Base-by-base conservation (phyloP, 306 rosid species). In the Geum urbanum region DNA sequence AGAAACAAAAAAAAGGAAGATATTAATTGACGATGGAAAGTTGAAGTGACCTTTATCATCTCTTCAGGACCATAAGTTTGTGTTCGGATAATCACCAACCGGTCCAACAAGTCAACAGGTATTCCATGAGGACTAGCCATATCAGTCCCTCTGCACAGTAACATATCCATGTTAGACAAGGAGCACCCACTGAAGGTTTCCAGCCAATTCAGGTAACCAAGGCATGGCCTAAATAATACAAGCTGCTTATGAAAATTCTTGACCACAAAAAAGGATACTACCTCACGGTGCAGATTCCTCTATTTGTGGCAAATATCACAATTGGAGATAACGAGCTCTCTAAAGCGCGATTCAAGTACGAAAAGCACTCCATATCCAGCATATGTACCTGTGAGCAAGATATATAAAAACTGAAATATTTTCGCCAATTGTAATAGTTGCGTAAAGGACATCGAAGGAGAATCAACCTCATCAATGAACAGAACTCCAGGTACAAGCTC, bases 401-500 rank as follows among this genome's bases (percentile, higher is more conserved):
- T 67, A 32, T 56, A 35, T n/a, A 40, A 61, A 67, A 11, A 7
- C 54, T n/a, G 6, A 73, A 65, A 66, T 52, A 73, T 67, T 32
- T 72, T 9, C 18, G 67, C 27, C 41, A 70, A 32, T 58, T 14
- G 41, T 20, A 72, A 66, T 73, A 57, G 62, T 48, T 12, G 41
- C 14, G 18, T 39, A 39, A 39, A 76, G 63, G 35, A 44, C 52
- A 8, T 41, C 1, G 32, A 41, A 53, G 24, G 46, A n/a, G 50
- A 55, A 47, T 62, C 66, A 74, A 79, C 83, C 79, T 79, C 83
- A 61, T 70, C 83, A 48, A 79, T 69, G 82, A 84, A 90, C 79
- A 94, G 85, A 84, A 94, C 99, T 69, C 98, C 99, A n/a, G 96
- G 99, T 35, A 94, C 99, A 78, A 94, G 99, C 82, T 94, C 99